A percentile compares a stretch with the other conserved stretches of the same genome.
Evolutionary conservation across 768 basidiomycete genomes (phyloP).

Genomic region (Suillus subluteus): DNA sequence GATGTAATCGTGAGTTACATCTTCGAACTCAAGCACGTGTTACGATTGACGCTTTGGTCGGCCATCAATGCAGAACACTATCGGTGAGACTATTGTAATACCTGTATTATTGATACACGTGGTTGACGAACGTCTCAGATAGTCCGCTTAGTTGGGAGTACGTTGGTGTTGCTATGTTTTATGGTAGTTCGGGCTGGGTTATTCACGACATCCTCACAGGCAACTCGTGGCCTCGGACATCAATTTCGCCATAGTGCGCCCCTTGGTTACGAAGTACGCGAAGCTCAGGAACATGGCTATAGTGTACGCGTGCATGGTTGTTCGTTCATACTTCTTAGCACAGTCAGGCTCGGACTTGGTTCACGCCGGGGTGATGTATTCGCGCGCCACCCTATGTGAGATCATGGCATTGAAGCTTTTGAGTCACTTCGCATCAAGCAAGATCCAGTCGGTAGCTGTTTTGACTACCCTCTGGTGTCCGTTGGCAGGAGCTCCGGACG

Average conservation of each 20-base stretch:
- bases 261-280: constrained; percentile 79
- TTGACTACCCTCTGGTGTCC: constrained; percentile 87
- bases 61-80: constrained; percentile 24
- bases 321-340: constrained; percentile 76
- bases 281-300: constrained; percentile 73
- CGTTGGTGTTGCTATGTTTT: constrained; percentile 32
- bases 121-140: constrained; percentile 44
- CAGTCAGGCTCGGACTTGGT: constrained; percentile 74
- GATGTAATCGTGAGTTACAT: constrained; percentile 63
- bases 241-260: constrained; percentile 79
- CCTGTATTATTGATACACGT: neutral
- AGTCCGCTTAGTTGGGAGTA: constrained; percentile 81
- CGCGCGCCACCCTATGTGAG: constrained; percentile 82
- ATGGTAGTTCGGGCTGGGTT: constrained; percentile 4
- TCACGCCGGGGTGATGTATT: constrained; percentile 70
- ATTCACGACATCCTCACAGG: constrained; percentile 38
- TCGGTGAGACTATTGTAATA: constrained; percentile 25
- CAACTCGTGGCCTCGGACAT: constrained; percentile 84
- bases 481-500: constrained; percentile 70
- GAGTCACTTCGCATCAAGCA: constrained; percentile 68
- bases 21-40: constrained; percentile 18
- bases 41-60: constrained; percentile 27
- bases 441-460: constrained; percentile 76
- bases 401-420: constrained; percentile 89
- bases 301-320: constrained; percentile 78